Base-by-base conservation (phyloP, 2,329 filamentous ascomycete species). In the Fusarium mangiferae region DNA sequence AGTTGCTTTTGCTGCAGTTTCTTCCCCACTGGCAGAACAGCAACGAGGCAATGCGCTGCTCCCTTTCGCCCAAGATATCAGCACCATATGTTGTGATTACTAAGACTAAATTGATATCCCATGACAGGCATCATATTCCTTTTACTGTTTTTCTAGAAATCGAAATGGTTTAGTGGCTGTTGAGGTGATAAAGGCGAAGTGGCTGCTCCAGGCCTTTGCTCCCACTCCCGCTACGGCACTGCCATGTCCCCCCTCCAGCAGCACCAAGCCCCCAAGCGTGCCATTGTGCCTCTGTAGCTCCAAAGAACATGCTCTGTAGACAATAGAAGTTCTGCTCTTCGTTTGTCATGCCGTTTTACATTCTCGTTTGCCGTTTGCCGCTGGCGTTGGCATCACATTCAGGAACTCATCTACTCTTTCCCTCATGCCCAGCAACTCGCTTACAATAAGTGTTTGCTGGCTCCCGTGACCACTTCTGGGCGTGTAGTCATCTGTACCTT, bases 371-470 rank as follows among this genome's bases (percentile, higher is more conserved):
- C 36, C 18, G 48, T 41, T 44, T n/a, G 66, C 52, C 67, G 49
- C 39, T 41, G 59, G 45, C n/a, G 66, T 70, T 66, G 42, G 41
- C 12, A 59, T 54, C 67, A 44, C 26, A 35, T 48, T 24, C 26
- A 35, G 33, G 20, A 45, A 26, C 30, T 20, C n/a, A 20, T 33
- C 35, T 22, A 44, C 45, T 65, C 59, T 51, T 66, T 42, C 59
- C 58, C 17, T 26, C 17, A 7, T 18, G 17, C 5, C 6, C 20
- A 7, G 51, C n/a, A 44, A 49, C 66, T 54, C 48, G 13, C 15
- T n/a, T 46, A 22, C 20, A 65, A 18, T 26, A 58, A n/a, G 22
- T 39, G 30, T 36, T 42, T 59, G 28, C 17, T 15, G 30, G 15
- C 18, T n/a, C 12, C 20, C 15, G 33, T 28, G 20, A 28, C 18